phyloP scores from a whole-genome alignment of 257 asterid species.

The Jacaranda mimosifolia region DNA sequence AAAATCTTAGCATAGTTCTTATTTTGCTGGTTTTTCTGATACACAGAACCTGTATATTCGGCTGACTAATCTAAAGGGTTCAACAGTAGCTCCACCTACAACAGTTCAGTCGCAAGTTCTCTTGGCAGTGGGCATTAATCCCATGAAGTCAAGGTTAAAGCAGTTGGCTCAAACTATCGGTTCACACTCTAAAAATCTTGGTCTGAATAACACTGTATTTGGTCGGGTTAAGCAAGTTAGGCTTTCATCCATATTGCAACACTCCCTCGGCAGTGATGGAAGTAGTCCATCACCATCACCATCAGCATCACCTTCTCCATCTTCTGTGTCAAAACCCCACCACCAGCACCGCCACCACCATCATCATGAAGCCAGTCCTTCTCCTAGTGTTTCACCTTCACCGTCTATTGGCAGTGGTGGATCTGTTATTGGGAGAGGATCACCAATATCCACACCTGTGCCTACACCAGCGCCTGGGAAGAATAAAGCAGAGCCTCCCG shows the following conservation, averaged over 20 bases:
- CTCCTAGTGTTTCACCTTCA: constrained; percentile 79
- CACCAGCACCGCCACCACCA: constrained; percentile 61
- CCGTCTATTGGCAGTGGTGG: constrained; percentile 51
- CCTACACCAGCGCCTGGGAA: constrained; percentile 59
- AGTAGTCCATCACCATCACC: constrained; percentile 59
- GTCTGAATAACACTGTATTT: constrained; percentile 90
- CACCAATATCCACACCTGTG: constrained; percentile 51
- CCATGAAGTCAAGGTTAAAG: constrained; percentile 78
- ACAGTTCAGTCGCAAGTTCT: constrained; percentile 79
- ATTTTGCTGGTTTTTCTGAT: constrained; percentile 26
- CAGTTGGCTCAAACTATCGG: constrained; percentile 91
- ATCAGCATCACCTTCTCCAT: constrained; percentile 55
- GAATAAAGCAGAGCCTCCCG: constrained; percentile 64
- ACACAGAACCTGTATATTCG: constrained; percentile 84
- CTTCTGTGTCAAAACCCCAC: constrained; percentile 60
- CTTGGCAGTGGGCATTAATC: constrained; percentile 77
- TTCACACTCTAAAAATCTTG: constrained; percentile 81
- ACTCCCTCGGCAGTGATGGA: constrained; percentile 59
- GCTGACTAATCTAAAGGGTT: constrained; percentile 83
- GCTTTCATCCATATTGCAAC: constrained; percentile 77
- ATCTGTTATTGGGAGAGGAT: constrained; percentile 42
- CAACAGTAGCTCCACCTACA: constrained; percentile 75
- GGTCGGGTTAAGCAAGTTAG: constrained; percentile 95
- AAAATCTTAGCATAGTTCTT: constrained; percentile 7
- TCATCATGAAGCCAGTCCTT: constrained; percentile 43